Conservation (phyloP, 179 eudicot species). For the Heliamphora pulchella region DNA sequence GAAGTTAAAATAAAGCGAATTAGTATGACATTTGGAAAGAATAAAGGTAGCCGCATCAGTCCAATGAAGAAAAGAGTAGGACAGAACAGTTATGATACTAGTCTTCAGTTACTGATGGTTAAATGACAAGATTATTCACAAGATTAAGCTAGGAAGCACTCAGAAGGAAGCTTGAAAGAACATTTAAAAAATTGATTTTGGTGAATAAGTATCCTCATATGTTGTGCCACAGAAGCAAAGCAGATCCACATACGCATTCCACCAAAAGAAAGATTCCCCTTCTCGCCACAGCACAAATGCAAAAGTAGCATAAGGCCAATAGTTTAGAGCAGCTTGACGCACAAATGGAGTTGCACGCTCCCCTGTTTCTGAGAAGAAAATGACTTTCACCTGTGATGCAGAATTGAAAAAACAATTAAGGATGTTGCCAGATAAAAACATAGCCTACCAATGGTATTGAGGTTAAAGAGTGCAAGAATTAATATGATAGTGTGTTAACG, state of each 20-base stretch:
- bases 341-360: slow-evolving; percentile 87
- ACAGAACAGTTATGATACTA: too few species aligned
- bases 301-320: slow-evolving; percentile 75
- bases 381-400: slow-evolving; percentile 60
- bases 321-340: slow-evolving; percentile 63
- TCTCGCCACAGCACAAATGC: slow-evolving; percentile 80
- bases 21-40: not conserved
- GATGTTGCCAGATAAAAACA: not conserved
- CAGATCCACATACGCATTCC: slow-evolving; percentile 48
- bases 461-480: not conserved
- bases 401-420: slow-evolving; percentile 3
- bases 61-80: too few species aligned
- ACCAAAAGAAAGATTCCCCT: slow-evolving; percentile 72
- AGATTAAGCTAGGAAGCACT: not conserved
- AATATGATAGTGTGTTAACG: too few species aligned
- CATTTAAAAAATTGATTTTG: slow-evolving; percentile 8
- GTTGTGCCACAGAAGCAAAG: slow-evolving; percentile 4
- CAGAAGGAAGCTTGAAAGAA: slow-evolving; percentile 9
- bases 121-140: slow-evolving; percentile 1
- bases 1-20: not conserved
- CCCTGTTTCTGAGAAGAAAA: slow-evolving; percentile 84
- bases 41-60: too few species aligned
- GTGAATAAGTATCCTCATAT: not conserved
- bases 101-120: not conserved
- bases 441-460: not conserved